These are phyloP conservation scores for Saitozyma sp. DNA, from an alignment of 768 basidiomycete species.

Conservation along the genomic window DNA sequence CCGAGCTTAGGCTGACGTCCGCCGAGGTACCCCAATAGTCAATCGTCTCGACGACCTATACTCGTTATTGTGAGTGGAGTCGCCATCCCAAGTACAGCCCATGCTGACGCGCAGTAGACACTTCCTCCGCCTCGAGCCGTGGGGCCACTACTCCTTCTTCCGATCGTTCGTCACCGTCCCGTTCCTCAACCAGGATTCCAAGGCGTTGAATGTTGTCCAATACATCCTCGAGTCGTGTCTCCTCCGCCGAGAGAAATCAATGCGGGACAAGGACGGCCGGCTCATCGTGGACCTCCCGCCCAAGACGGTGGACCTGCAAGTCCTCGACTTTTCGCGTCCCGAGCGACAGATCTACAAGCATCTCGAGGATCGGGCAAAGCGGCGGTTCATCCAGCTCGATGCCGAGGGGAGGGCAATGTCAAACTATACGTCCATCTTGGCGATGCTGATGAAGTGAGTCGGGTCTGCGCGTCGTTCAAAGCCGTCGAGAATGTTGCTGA, in stretches of 20 bases:
- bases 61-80: conserved; percentile 61
- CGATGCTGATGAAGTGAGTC: conserved; percentile 86
- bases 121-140: conserved; percentile 54
- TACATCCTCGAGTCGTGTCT: conserved; percentile 86
- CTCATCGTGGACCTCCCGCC: conserved; percentile 82
- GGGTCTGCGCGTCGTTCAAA: no score
- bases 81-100: background rate
- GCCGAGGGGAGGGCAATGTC: conserved; percentile 84
- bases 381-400: conserved; percentile 73
- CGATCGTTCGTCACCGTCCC: conserved; percentile 81
- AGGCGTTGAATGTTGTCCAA: conserved; percentile 92
- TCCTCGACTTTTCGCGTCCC: conserved; percentile 73
- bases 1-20: conserved; percentile 53
- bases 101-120: conserved; percentile 30
- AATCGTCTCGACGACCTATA: conserved; percentile 90
- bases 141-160: conserved; percentile 68
- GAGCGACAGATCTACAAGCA: conserved; percentile 89
- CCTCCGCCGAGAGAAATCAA: conserved; percentile 86
- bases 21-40: conserved; percentile 74
- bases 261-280: conserved; percentile 82
- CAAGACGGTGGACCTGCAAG: conserved; percentile 76
- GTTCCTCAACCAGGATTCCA: conserved; percentile 85
- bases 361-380: conserved; percentile 75
- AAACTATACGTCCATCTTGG: conserved; percentile 60
- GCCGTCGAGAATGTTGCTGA: background rate